Evolutionary conservation across 169 alveolate genomes (phyloP).

Genomic region (Toxoplasma gondii): DNA sequence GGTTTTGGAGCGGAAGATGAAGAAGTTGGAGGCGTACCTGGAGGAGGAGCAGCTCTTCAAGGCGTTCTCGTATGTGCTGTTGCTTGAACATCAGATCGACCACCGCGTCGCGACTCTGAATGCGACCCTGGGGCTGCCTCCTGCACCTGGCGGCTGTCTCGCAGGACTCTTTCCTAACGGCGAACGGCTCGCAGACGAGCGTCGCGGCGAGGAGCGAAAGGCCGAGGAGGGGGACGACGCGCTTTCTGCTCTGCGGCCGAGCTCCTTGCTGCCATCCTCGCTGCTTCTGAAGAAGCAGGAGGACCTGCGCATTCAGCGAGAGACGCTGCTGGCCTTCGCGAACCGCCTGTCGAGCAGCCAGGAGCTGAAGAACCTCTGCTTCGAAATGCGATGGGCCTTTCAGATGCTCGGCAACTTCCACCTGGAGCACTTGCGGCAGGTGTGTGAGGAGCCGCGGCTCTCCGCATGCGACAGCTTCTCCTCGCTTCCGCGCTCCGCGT

Average conservation of each 20-base stretch:
- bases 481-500: neutral
- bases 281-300: neutral
- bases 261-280: neutral
- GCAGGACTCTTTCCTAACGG: neutral
- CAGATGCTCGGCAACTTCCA: conserved; percentile 6
- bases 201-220: neutral
- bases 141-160: neutral
- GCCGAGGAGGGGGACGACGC: neutral
- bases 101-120: neutral
- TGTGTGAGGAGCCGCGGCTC: conserved; percentile 36
- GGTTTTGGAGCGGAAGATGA: conserved; percentile 22
- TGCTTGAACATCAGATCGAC: conserved; percentile 28
- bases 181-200: neutral
- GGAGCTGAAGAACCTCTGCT: neutral
- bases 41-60: conserved; percentile 45
- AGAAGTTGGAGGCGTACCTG: conserved; percentile 11
- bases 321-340: neutral
- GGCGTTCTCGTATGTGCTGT: conserved; percentile 21
- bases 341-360: neutral
- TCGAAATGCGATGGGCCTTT: neutral
- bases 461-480: neutral
- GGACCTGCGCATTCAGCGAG: neutral
- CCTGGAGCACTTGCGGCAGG: conserved; percentile 4
- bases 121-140: neutral
- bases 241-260: neutral